Base-by-base conservation (phyloP, 2,329 filamentous ascomycete species). In the Fusarium luffae region DNA sequence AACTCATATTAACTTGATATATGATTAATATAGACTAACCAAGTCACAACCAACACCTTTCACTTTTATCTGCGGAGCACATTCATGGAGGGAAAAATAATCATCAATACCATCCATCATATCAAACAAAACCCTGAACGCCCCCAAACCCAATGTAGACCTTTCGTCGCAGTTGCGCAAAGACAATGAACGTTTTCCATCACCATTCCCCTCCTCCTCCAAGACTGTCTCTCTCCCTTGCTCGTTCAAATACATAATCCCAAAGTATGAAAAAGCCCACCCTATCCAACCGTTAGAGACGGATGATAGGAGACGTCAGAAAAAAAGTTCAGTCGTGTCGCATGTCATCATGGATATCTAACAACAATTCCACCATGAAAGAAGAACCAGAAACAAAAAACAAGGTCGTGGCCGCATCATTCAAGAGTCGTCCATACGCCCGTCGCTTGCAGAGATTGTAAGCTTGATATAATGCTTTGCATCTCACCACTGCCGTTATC, bases 261-360 rank as follows among this genome's bases (percentile, higher is more conserved):
- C 27, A 46, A 54, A 49, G 46, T 44, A 68, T 23, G 42, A 57
- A 66, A 43, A 51, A 51, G 49, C 18, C 46, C 46, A 52, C 37
- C 50, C 28, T 52, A 51, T 49, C 51, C 30, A 59, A 57, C 42
- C 43, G 34, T 37, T 37, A n/a, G 18, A 48, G 21, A 23, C 59
- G 51, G 48, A 27, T 23, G 41, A 44, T 48, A 51, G 42, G 57
- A 59, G 48, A 67, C 66, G 49, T 59, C 50, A 54, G 54, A 63
- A 37, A 25, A 14, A 68, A 64, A 49, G 54, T 50, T 59, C 51
- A 69, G 59, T 69, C 70, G 62, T 74, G 60, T 68, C 69, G 66
- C 72, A 73, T 66, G 57, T 60, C 69, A 63, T 73, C 60, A 65
- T 73, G 65, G 68, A 71, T 61, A 63, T 71, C 63, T 68, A 58